A percentile compares a stretch with the other conserved stretches of the same genome.
Conservation (phyloP, 139 green algal genomes). For the Coccomyxa sp. region DNA sequence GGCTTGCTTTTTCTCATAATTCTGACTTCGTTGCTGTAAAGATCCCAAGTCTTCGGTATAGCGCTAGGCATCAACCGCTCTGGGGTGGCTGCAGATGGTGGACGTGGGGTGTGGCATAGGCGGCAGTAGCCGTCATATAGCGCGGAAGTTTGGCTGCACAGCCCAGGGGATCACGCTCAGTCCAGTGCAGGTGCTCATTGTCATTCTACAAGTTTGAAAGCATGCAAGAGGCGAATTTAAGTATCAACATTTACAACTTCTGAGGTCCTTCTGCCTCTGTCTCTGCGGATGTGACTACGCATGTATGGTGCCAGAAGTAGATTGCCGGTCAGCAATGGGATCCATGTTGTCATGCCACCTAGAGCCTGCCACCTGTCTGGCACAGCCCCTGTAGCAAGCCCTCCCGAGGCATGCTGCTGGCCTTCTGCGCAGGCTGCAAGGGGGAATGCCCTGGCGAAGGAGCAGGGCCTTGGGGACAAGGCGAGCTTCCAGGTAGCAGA, state of each 20-base stretch:
- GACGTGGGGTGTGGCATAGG: conserved; percentile 97
- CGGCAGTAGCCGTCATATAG: conserved; percentile 84
- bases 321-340: background rate
- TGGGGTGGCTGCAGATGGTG: conserved; percentile 77
- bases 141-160: conserved; percentile 61
- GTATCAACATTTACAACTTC: too few relatives aligned
- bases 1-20: background rate
- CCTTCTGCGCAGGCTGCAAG: conserved; percentile 49
- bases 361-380: background rate
- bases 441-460: conserved; percentile 66
- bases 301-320: too few relatives aligned
- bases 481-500: conserved; percentile 68
- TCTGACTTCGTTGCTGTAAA: too few relatives aligned
- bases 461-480: conserved; percentile 51
- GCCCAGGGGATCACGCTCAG: conserved; percentile 86
- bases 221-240: background rate
- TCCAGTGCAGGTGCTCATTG: conserved; percentile 60
- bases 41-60: too few relatives aligned
- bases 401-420: background rate
- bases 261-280: too few relatives aligned
- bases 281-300: too few relatives aligned
- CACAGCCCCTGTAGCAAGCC: background rate
- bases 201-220: background rate
- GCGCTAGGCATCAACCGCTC: too few relatives aligned
- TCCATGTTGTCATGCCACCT: background rate